phyloP scores from a whole-genome alignment of 2,329 filamentous ascomycete genomes.

The Ophiostoma sp. region DNA sequence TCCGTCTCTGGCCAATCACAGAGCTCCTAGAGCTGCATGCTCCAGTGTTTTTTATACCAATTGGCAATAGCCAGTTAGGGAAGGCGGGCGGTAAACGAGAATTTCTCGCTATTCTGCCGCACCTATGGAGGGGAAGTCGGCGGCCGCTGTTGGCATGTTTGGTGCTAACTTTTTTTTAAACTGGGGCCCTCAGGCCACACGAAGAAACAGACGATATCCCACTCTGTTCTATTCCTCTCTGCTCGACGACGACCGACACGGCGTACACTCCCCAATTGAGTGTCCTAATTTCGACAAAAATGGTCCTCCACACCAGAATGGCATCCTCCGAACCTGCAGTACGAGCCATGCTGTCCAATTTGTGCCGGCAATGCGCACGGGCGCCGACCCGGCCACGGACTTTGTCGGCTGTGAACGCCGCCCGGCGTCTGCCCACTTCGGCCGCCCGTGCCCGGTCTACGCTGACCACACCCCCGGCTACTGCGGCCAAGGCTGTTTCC shows the following conservation, averaged over 20 bases:
- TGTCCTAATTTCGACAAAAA: neutral
- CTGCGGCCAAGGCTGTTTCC: neutral
- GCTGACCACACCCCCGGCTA: conserved; percentile 3
- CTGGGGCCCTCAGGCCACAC: conserved; percentile 26
- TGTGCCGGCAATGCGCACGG: conserved; percentile 33
- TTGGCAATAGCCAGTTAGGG: neutral
- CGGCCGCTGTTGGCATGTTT: neutral
- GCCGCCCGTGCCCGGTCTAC: conserved; percentile 9
- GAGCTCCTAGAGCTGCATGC: conserved; percentile 25
- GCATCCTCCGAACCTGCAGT: conserved; percentile 31
- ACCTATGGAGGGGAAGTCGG: conserved; percentile 20
- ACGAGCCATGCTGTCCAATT: conserved; percentile 31
- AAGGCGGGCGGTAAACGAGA: conserved; percentile 20
- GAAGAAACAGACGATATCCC: conserved; percentile 1
- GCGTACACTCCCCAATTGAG: neutral
- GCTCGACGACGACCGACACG: neutral
- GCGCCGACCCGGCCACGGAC: conserved; percentile 22
- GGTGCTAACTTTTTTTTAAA: conserved; percentile 25
- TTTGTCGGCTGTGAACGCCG: conserved; percentile 9
- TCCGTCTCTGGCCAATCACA: conserved; percentile 26
- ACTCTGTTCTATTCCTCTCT: neutral
- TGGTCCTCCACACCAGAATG: conserved; percentile 19
- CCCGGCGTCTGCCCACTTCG: neutral
- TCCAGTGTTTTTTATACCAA: neutral
- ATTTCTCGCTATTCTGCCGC: conserved; percentile 21